Evolutionary conservation across 805 yeast genomes (phyloP), one percentile per base, ranked within the genome.

Genomic region (Wickerhamiella cacticola): DNA sequence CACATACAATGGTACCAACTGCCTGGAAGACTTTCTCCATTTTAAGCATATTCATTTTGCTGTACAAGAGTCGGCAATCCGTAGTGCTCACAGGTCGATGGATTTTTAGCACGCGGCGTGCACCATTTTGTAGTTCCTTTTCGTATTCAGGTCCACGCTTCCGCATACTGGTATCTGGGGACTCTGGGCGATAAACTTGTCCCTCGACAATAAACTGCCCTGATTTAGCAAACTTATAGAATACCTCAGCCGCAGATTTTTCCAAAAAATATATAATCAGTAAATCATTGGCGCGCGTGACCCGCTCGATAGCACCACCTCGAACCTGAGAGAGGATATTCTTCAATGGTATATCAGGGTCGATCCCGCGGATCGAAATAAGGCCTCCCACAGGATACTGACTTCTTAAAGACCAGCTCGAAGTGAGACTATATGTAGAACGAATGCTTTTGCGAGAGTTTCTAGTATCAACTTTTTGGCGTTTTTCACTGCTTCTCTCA

Each of bases 261-360:
- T 45, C 41, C 10, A 46, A 7, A 15, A 49, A 49, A 29, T 33
- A 36, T 8, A 49, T 29, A 15, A 41, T 42, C 15, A 49, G 16
- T 18, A 26, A n/a, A 22, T 41, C 45, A 12, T 36, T 34, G 12
- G 35, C 12, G 18, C 31, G 35, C 8, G 15, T 23, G n/a, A 46
- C 49, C 2, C 48, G 36, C 33, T 48, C 52, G 12, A 51, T 45
- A 3, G 51, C 56, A 0, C 60, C 60, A 5, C 58, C 58, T 7
- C 57, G 41, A 1, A 54, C 53, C 41, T 56, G 60, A 3, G 56
- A 13, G 6, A 56, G 44, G 19, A 55, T 34, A 13, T 19, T 38
- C 48, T 28, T 36, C 8, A 44, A 16, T 16, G 47, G 41, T 6
- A 44, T 19, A 28, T 36, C 41, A 15, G 47, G 41, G 26, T 44